Evolutionary conservation across 208 protist genomes (phyloP).

Genomic region (Leishmania turanica): DNA sequence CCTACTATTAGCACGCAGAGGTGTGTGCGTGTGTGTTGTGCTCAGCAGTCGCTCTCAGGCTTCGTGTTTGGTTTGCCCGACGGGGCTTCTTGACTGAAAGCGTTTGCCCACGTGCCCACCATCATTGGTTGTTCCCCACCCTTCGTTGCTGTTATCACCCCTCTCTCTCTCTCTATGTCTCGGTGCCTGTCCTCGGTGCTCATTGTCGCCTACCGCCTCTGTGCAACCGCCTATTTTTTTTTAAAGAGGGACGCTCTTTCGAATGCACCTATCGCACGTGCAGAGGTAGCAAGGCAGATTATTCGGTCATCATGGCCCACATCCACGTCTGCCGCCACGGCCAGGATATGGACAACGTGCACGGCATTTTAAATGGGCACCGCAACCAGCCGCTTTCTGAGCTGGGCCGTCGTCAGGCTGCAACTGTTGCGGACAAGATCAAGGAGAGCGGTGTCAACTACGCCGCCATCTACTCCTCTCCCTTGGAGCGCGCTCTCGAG

Average conservation of each 20-base stretch:
- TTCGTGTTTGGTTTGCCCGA: background rate
- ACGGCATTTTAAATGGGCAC: conserved; percentile 86
- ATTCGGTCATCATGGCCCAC: conserved; percentile 39
- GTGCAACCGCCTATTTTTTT: too few relatives aligned
- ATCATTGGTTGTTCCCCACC: background rate
- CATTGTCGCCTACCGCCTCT: background rate
- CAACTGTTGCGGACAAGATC: conserved; percentile 53
- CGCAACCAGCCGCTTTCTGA: conserved; percentile 77
- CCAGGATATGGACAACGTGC: conserved; percentile 89
- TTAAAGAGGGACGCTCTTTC: background rate
- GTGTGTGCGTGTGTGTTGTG: background rate
- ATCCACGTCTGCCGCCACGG: conserved; percentile 87
- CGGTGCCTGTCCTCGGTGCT: background rate
- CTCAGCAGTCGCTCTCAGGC: background rate
- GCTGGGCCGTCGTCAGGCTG: conserved; percentile 73
- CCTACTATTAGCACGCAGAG: background rate
- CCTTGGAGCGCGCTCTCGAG: conserved; percentile 68
- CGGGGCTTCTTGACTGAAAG: background rate
- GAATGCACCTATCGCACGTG: background rate
- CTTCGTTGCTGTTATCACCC: background rate
- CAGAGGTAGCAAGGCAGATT: too few relatives aligned
- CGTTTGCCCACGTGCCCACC: background rate
- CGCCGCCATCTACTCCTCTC: conserved; percentile 75
- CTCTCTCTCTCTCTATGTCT: background rate
- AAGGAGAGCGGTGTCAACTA: conserved; percentile 42